Percentiles rank a stretch among this genome's conserved stretches.
Conservation (phyloP, 441 rosid genomes). For the Melastoma candidum region DNA sequence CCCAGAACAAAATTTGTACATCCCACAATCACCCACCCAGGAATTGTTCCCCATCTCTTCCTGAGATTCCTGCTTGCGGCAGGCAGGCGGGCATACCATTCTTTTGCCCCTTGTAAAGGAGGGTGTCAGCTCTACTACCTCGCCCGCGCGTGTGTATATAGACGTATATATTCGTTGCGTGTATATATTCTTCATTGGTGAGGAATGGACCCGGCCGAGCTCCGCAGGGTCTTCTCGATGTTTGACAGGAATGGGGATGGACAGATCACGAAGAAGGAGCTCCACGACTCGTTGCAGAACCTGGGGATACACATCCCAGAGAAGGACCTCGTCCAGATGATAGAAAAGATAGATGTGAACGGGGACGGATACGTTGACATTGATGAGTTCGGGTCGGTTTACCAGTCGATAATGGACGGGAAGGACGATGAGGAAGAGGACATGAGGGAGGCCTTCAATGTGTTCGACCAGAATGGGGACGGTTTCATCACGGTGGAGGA, state of each 20-base stretch:
- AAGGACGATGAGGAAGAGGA: constrained; percentile 66
- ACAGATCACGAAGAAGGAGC: constrained; percentile 44
- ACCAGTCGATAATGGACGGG: constrained; percentile 41
- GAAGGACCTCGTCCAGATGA: constrained; percentile 50
- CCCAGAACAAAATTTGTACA: too few species aligned
- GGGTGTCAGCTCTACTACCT: too few species aligned
- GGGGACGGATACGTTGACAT: constrained; percentile 69
- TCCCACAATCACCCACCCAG: too few species aligned
- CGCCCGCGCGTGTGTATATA: too few species aligned
- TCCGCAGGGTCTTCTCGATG: constrained; percentile 55
- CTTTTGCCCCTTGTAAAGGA: too few species aligned
- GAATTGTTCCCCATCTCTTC: too few species aligned
- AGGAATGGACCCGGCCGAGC: constrained; percentile 50
- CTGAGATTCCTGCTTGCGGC: too few species aligned
- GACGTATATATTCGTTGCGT: too few species aligned
- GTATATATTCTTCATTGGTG: too few species aligned
- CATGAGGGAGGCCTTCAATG: constrained; percentile 74
- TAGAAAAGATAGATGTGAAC: constrained; percentile 51
- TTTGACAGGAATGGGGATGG: constrained; percentile 79
- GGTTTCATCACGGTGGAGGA: constrained; percentile 76
- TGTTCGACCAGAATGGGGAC: constrained; percentile 79
- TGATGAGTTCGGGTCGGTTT: constrained; percentile 60
- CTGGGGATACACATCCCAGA: constrained; percentile 65
- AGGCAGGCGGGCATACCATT: too few species aligned
- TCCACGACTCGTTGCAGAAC: constrained; percentile 49